These are phyloP conservation scores for Phytophthora citricola DNA, from an alignment of 352 stramenopile genomes.

Conservation along the genomic window DNA sequence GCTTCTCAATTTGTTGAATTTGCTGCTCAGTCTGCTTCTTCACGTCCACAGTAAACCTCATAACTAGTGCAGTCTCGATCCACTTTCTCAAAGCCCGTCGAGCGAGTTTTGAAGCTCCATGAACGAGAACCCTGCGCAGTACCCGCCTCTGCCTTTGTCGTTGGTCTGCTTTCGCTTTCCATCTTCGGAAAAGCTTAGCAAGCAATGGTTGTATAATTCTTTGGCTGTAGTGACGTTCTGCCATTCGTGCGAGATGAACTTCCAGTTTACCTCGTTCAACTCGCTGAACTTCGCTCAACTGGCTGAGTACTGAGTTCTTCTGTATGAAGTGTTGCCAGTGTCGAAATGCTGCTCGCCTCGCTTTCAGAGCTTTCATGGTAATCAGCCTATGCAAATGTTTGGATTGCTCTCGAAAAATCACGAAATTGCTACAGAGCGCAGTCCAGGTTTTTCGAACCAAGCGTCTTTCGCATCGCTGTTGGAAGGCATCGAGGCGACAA, in stretches of 20 bases:
- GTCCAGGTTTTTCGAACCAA: constrained; percentile 34
- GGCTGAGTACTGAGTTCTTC: not conserved
- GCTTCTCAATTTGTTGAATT: constrained; percentile 12
- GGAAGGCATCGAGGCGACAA: constrained; percentile 60
- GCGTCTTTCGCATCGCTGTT: constrained; percentile 33
- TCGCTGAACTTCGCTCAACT: constrained; percentile 13
- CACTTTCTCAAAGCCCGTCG: constrained; percentile 23
- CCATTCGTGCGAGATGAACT: constrained; percentile 24
- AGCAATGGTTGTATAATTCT: constrained; percentile 18
- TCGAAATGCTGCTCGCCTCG: constrained; percentile 18
- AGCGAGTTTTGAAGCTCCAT: constrained; percentile 3
- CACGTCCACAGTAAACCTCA: constrained; percentile 7
- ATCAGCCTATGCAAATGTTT: constrained; percentile 22
- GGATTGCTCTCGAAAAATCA: constrained; percentile 4
- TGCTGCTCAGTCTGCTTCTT: constrained; percentile 19
- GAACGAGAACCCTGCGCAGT: constrained; percentile 25
- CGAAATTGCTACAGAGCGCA: not conserved
- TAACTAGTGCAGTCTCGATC: constrained; percentile 15
- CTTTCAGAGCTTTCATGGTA: constrained; percentile 3
- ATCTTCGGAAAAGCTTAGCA: constrained; percentile 16
- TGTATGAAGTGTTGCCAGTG: constrained; percentile 22
- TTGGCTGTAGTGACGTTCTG: constrained; percentile 19
- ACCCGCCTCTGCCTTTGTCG: constrained; percentile 15
- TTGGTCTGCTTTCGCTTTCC: constrained; percentile 9
- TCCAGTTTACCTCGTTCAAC: constrained; percentile 14